A percentile compares a stretch with the other conserved stretches of the same genome.
phyloP scores from a whole-genome alignment of 805 yeast genomes.

The Hanseniaspora mollemarum region DNA sequence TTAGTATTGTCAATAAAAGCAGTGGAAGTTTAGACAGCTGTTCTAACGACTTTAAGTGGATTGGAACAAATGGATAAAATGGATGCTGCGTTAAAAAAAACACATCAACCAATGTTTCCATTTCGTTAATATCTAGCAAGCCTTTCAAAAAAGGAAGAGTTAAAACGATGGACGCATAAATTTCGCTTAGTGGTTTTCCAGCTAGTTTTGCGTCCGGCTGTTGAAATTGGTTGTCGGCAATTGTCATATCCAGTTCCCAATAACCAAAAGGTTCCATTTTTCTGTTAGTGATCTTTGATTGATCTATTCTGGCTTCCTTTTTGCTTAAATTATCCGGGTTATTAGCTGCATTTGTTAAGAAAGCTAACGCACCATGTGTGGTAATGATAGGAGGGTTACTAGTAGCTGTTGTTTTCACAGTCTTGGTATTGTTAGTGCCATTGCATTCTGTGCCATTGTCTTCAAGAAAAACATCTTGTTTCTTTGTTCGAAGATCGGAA shows the following conservation, averaged over 20 bases:
- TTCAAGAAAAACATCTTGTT: not conserved
- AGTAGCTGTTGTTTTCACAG: not conserved
- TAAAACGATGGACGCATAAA: not conserved
- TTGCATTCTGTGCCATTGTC: too few species aligned
- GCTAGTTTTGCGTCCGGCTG: too few species aligned
- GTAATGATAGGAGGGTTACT: conserved; percentile 23
- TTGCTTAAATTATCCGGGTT: conserved; percentile 18
- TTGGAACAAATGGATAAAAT: conserved; percentile 77
- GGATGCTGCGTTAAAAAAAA: conserved; percentile 79
- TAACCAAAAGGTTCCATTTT: conserved; percentile 10
- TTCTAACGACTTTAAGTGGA: conserved; percentile 53
- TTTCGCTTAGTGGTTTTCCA: conserved; percentile 24
- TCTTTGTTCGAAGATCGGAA: not conserved
- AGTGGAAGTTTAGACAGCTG: conserved; percentile 69
- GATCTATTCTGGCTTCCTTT: not conserved
- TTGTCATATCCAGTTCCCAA: conserved; percentile 6
- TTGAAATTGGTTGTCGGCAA: not conserved
- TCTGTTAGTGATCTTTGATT: conserved; percentile 16
- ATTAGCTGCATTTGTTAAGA: conserved; percentile 69
- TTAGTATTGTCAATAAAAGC: conserved; percentile 64
- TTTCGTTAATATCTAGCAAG: conserved; percentile 52
- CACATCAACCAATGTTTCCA: conserved; percentile 42
- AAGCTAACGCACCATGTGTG: conserved; percentile 54
- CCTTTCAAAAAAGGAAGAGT: conserved; percentile 32
- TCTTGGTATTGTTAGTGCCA: not conserved